Percentiles rank a stretch among this genome's conserved stretches.
Evolutionary conservation across 73 alveolate species (phyloP).

Genomic region (Tetrahymena elliotti): DNA sequence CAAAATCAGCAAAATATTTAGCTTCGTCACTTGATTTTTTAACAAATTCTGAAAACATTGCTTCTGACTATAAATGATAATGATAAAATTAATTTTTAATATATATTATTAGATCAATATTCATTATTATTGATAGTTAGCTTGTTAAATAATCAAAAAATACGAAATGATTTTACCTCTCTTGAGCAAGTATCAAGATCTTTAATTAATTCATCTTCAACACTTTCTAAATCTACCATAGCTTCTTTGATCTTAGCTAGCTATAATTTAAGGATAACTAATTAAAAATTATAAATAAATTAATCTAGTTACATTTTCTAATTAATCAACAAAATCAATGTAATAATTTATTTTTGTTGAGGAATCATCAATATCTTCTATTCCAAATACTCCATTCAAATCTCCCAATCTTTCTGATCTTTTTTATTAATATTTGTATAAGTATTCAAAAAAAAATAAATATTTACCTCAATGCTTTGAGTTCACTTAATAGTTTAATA

Average conservation of each 20-base stretch:
- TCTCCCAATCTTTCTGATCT: background rate
- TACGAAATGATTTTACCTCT: background rate
- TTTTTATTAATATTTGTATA: background rate
- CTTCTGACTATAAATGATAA: background rate
- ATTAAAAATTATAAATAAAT: background rate
- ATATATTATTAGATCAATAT: background rate
- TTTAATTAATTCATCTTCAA: conserved; percentile 1
- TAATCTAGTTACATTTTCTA: background rate
- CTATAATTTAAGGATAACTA: background rate
- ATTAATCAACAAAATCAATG: conserved; percentile 29
- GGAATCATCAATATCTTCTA: background rate
- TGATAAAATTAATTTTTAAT: background rate
- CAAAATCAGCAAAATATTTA: conserved; percentile 22
- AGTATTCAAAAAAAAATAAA: background rate
- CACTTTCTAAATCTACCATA: conserved; percentile 4
- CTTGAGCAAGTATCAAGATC: conserved; percentile 17
- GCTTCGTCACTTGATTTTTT: conserved; percentile 31
- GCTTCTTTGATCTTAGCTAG: conserved; percentile 20
- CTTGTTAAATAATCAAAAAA: too few relatives aligned
- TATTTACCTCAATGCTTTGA: conserved; percentile 13
- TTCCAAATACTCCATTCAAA: background rate
- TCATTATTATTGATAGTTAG: too few relatives aligned
- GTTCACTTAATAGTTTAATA: conserved; percentile 13
- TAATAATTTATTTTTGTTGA: conserved; percentile 20
- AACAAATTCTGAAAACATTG: conserved; percentile 18